Base-by-base conservation (phyloP, 106 monocot species). In the Dioscorea alata region DNA sequence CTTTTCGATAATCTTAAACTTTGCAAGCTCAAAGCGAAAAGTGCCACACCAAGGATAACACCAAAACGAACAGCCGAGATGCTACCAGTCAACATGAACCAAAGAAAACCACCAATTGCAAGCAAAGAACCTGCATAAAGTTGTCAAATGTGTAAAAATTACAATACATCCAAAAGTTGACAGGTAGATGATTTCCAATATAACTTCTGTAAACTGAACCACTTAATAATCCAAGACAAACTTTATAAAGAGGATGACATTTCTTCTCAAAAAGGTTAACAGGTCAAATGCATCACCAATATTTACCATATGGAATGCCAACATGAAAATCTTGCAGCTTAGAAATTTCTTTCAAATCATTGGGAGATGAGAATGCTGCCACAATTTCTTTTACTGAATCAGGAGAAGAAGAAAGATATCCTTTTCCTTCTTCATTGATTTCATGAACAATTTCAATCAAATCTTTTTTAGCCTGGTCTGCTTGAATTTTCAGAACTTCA, bases 241-340 rank as follows among this genome's bases (percentile, higher is more conserved):
- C 28, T 28, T 28, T 17, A 66, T 12, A 19, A 61, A 74, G 3
- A 13, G 12, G n/a, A 72, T 64, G n/a, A 54, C 16, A 60, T 60
- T 50, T 61, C 53, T 42, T 17, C 48, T 65, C 25, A 6, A 59
- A 9, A 24, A 57, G 42, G 8, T 17, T 21, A n/a, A 9, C 8
- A 51, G 57, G 22, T 19, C 20, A 51, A 32, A 32, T 54, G 50
- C 17, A 42, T 50, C 24, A 25, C 31, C 14, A 18, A 71, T 54
- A 67, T 76, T 64, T 89, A 97, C 96, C 96, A 71, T 89, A 97
- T 4, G 87, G 84, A 77, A 97, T 85, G 21, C 92, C 96, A 57
- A 97, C 58, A 49, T 97, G 66, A 73, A 81, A 97, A 71, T 97
- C 96, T 58, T 73, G 67, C 33, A 85, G 64, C 22, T 71, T 65